A percentile compares a stretch with the other conserved stretches of the same genome.
phyloP scores from a whole-genome alignment of 2,329 filamentous ascomycete species.

The Alternaria burnsii region DNA sequence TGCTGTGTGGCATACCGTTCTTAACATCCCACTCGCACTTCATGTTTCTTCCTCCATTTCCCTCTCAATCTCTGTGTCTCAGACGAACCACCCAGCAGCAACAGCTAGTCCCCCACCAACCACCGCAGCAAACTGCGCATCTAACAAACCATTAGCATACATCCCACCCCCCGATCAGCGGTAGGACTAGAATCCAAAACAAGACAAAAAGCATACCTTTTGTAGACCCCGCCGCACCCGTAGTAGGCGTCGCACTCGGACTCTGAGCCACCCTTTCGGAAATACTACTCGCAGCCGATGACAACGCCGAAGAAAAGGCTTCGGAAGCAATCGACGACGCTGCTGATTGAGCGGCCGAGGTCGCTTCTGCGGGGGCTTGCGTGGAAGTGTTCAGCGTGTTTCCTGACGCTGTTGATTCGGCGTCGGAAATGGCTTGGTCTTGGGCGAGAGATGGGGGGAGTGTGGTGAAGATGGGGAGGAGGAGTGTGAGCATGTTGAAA shows the following conservation, averaged over 20 bases:
- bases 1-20: neutral
- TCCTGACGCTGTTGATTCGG: neutral
- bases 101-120: neutral
- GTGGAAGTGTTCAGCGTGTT: neutral
- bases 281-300: neutral
- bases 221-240: neutral
- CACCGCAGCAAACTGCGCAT: neutral
- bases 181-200: neutral
- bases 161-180: neutral
- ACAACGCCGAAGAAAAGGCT: neutral
- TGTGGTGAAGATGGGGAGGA: neutral
- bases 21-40: rapidly evolving
- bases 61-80: neutral
- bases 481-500: neutral
- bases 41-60: neutral
- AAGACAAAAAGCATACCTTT: neutral
- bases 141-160: neutral
- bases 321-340: neutral
- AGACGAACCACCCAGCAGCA: neutral
- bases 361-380: neutral
- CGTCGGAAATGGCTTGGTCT: neutral
- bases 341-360: neutral
- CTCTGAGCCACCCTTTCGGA: neutral
- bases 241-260: neutral
- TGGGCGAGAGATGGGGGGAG: neutral